Percentiles rank a stretch among this genome's conserved stretches.
Evolutionary conservation across 192 early-diverging fungal species (phyloP).

Genomic region (Podila epicladia): DNA sequence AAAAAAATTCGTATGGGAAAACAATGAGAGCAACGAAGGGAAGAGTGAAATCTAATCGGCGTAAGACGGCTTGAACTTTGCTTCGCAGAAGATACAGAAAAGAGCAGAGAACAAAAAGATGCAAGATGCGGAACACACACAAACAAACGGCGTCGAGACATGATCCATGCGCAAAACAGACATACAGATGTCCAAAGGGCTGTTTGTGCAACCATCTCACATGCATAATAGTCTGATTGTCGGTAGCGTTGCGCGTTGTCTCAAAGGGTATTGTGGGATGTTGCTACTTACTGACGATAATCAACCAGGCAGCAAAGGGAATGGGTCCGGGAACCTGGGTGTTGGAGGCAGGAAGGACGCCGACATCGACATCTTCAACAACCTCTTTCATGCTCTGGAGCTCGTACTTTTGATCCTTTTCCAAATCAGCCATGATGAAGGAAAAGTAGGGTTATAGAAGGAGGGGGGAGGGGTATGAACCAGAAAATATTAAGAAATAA

Average conservation of each 20-base stretch:
- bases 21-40: too few species aligned
- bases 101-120: slow-evolving; percentile 1
- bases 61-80: too few species aligned
- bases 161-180: not conserved
- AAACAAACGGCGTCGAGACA: not conserved
- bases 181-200: too few species aligned
- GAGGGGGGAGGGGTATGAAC: too few species aligned
- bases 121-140: not conserved
- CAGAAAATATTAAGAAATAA: not conserved
- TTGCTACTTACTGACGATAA: slow-evolving; percentile 13
- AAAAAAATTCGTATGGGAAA: too few species aligned
- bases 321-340: slow-evolving; percentile 5
- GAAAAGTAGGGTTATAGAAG: too few species aligned
- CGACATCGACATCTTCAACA: not conserved
- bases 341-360: not conserved
- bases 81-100: slow-evolving; percentile 30
- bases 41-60: too few species aligned
- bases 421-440: not conserved
- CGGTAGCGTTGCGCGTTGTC: too few species aligned
- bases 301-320: slow-evolving; percentile 4
- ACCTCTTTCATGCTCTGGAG: not conserved
- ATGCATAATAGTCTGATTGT: not conserved
- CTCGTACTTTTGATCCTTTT: not conserved
- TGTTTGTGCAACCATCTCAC: not conserved
- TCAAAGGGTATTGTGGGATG: too few species aligned